Base-by-base conservation (phyloP, 2,329 filamentous ascomycete species). In the Trichothecium roseum region DNA sequence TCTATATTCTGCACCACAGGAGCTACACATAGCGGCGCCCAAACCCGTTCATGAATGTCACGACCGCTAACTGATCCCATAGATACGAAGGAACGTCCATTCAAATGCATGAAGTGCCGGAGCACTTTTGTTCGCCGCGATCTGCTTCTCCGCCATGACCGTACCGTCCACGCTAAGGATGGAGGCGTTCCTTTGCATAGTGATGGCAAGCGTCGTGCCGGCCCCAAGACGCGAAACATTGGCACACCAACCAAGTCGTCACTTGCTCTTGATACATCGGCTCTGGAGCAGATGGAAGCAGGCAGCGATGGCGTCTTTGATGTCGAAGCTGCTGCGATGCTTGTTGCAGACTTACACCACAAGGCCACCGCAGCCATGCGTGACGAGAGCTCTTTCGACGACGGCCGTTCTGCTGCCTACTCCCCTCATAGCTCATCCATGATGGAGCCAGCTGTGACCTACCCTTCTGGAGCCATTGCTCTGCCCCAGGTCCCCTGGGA, bases 1-100 rank as follows among this genome's bases (percentile, higher is more conserved):
- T 40, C 29, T 35, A 34, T 42, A 14, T 30, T 24, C 18, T 14
- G 12, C n/a, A 20, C 32, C 32, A n/a, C n/a, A n/a, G n/a, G n/a
- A n/a, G n/a, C n/a, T n/a, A n/a, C n/a, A n/a, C n/a, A n/a, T n/a
- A n/a, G 27, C 37, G 36, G 39, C 33, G 34, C 40, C 41, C 41
- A 37, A 39, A 41, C 36, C 37, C 29, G 34, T 20, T 26, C 40
- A 54, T 60, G 48, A 61, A 37, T 36, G 33, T 31, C 34, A 42
- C 37, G 42, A 39, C 10, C 6, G 20, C 20, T 24, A 24, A 24
- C 20, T 24, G 20, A 39, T 27, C 28, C 33, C 38, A 42, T 61
- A 96, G 89, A 96, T 62, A 98, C 91, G 45, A 98, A 98, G 66
- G 91, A 96, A 64, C 81, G 91, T 44, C 91, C 91, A 27, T 98